Evolutionary conservation across 78 protist species (phyloP), one percentile per base, ranked within the genome.

Genomic region (Dictyostelium intermedium): DNA sequence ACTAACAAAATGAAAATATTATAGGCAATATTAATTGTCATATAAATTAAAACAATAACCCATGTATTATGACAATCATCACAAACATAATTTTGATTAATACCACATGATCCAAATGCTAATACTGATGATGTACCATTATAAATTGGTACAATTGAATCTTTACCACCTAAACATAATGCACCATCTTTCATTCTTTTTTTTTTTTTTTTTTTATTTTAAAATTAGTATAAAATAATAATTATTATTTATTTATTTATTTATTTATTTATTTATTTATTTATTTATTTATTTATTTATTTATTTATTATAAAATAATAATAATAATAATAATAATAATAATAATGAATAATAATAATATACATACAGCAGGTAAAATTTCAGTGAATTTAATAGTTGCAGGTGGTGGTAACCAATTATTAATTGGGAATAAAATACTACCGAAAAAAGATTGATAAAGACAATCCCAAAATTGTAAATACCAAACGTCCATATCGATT

Each of bases 1-100:
- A 86, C 92, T 39, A 86, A 39, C 8, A 86, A 70, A 86, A 86
- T 86, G 77, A 86, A 86, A 53, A 86, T 53, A 72, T 86, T 86
- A 39, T 86, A 86, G 18, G 63, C 60, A 27, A 86, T 41, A 81
- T 86, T 86, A 45, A 86, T 60, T 16, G 84, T 37, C 92, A 86
- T 73, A 82, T 86, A 86, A 60, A 47, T 27, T 13, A 86, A 11
- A 39, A 86, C 43, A 10, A 86, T 86, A 39, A 86, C 56, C 83
- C 81, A 86, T 32, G 92, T 82, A 37, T 86, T 27, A 32, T 86
- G 73, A 39, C 92, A 86, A 50, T 76, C 61, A 37, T 86, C 92
- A 37, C 92, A 86, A 18, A 69, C 39, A 37, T 43, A n/a, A 32
- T 25, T 27, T 2, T 70, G 53, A 20, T 83, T 30, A 23, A 66